A percentile compares a stretch with the other conserved stretches of the same genome.
Conservation (phyloP, 805 yeast genomes). For the Candida jianshihensis region DNA sequence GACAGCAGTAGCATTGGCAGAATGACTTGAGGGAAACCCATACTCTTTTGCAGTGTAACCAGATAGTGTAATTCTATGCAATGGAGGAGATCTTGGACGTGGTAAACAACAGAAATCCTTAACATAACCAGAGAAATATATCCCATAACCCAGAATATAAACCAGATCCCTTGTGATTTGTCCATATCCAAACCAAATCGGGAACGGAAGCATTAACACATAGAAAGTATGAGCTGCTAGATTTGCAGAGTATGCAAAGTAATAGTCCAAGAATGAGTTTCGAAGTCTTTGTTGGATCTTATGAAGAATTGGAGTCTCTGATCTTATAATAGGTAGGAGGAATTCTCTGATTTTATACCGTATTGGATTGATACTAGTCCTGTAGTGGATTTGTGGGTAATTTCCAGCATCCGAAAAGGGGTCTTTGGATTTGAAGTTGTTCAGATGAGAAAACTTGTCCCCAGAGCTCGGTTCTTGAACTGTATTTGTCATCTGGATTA, state of each 20-base stretch:
- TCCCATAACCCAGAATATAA: conserved; percentile 52
- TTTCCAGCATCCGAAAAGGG: conserved; percentile 64
- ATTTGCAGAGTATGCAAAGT: conserved; percentile 82
- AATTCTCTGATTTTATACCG: conserved; percentile 47
- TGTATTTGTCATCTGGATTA: too few relatives aligned
- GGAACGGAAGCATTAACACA: conserved; percentile 79
- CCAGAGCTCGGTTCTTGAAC: too few relatives aligned
- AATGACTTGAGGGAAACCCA: conserved; percentile 91
- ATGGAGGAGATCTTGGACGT: conserved; percentile 87
- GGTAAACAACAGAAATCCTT: conserved; percentile 89
- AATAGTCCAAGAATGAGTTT: conserved; percentile 50
- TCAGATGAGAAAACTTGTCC: conserved; percentile 21
- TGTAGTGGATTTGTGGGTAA: conserved; percentile 59
- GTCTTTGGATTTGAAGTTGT: conserved; percentile 18
- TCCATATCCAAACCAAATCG: conserved; percentile 72
- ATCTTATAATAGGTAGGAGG: conserved; percentile 49
- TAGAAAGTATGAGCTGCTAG: conserved; percentile 93
- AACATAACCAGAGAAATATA: conserved; percentile 61
- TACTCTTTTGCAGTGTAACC: conserved; percentile 89
- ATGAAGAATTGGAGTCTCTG: conserved; percentile 58
- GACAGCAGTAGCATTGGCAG: conserved; percentile 91
- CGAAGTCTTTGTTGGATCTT: conserved; percentile 48
- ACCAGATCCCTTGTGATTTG: conserved; percentile 58
- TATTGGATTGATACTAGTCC: conserved; percentile 43
- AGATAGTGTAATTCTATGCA: conserved; percentile 82